Evolutionary conservation across 2,329 filamentous ascomycete species (phyloP).

Genomic region (Fragosphaeria purpurea): DNA sequence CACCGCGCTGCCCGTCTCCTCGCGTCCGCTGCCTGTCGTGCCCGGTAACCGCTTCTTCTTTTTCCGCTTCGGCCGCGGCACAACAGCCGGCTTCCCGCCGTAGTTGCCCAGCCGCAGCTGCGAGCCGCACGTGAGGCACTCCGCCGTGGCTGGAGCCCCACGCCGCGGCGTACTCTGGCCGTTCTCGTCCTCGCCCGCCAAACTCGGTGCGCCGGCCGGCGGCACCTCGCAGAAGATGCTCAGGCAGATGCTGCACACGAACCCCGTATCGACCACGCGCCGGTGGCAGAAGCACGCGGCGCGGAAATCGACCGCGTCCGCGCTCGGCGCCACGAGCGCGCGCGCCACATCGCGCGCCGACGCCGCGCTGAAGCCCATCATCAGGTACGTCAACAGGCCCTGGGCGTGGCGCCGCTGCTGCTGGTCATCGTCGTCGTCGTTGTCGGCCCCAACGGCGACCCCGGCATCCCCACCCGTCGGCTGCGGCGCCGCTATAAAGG

Average conservation of each 20-base stretch:
- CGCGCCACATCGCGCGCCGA: slow-evolving; percentile 16
- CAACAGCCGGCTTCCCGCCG: slow-evolving; percentile 65
- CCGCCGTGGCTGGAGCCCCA: slow-evolving; percentile 32
- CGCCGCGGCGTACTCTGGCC: neutral
- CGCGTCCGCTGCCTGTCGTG: slow-evolving; percentile 37
- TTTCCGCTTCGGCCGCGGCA: slow-evolving; percentile 64
- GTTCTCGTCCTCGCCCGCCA: neutral
- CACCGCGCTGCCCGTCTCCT: slow-evolving; percentile 48
- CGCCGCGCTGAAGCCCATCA: slow-evolving; percentile 65
- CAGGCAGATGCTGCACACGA: slow-evolving; percentile 91
- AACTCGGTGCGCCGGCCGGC: slow-evolving; percentile 22
- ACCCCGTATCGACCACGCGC: slow-evolving; percentile 81
- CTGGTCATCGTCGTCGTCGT: too few species aligned
- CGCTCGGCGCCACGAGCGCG: slow-evolving; percentile 62
- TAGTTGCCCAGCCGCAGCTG: slow-evolving; percentile 65
- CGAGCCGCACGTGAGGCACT: slow-evolving; percentile 77
- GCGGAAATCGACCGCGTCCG: slow-evolving; percentile 85
- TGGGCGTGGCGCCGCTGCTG: slow-evolving; percentile 34
- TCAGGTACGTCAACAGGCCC: slow-evolving; percentile 81
- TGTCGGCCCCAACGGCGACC: slow-evolving; percentile 13
- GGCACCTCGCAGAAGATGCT: slow-evolving; percentile 76
- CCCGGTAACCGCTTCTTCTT: slow-evolving; percentile 51
- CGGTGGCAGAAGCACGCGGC: slow-evolving; percentile 98
- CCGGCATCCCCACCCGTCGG: slow-evolving; percentile 12
- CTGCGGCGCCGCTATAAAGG: slow-evolving; percentile 34